These are phyloP conservation scores for Annulohypoxylon truncatum DNA, from an alignment of 2,329 filamentous ascomycete species.

Conservation along the genomic window DNA sequence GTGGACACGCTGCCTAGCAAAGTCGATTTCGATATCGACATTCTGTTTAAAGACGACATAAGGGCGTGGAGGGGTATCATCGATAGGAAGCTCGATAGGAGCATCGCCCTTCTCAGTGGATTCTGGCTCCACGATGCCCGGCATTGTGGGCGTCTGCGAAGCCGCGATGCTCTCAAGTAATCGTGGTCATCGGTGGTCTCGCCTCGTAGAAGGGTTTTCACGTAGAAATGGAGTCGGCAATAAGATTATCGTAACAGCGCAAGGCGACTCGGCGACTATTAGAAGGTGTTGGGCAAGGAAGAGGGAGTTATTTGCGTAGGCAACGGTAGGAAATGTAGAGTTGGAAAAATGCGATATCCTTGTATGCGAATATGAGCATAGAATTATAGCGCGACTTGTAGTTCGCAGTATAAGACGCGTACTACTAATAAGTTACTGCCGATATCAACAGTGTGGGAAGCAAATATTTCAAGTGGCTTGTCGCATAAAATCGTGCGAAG, in stretches of 20 bases:
- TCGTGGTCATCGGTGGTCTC: slow-evolving; percentile 39
- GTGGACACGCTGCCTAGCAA: slow-evolving; percentile 77
- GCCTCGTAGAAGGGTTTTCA: background rate
- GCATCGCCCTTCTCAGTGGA: slow-evolving; percentile 42
- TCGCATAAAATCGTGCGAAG: background rate
- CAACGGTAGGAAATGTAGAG: background rate
- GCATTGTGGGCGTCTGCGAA: slow-evolving; percentile 47
- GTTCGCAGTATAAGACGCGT: background rate
- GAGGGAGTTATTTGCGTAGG: background rate
- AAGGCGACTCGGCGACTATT: background rate
- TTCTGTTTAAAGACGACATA: slow-evolving; percentile 81
- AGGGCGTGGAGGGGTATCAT: slow-evolving; percentile 51
- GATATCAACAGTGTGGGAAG: background rate
- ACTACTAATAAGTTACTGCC: background rate
- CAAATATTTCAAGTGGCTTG: background rate
- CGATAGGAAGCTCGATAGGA: slow-evolving; percentile 48
- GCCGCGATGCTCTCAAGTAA: slow-evolving; percentile 36
- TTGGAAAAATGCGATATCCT: background rate
- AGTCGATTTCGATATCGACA: slow-evolving; percentile 90
- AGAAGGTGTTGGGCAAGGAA: background rate
- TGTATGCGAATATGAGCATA: background rate
- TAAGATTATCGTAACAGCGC: background rate
- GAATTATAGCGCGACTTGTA: background rate
- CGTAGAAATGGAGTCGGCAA: background rate
- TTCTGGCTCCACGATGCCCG: slow-evolving; percentile 48